Base-by-base conservation (phyloP, 2,329 filamentous ascomycete genomes). In the Orbilia brochopaga region DNA sequence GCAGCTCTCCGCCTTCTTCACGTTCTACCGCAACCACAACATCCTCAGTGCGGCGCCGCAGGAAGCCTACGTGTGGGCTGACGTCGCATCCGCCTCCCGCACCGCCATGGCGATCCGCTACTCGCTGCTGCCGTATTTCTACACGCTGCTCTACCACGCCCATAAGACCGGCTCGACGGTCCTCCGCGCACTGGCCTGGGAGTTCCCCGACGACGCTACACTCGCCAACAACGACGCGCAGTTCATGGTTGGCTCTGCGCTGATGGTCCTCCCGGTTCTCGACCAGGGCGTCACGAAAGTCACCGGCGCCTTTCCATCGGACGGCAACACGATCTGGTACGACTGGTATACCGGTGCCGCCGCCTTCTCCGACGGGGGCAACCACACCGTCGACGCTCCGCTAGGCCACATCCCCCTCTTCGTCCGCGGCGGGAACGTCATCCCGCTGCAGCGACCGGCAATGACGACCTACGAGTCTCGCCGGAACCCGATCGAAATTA, bases 1-100 rank as follows among this genome's bases (percentile, higher is more conserved):
- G 87, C 86, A 88, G 76, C 81, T 90, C 1, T 85, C 83, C 0
- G 88, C 88, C 10, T 91, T 91, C 82, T 90, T 90, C 80, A 87
- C 88, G 5, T 91, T 91, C 80, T 91, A 90, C 80, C 83, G 89
- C 24, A 91, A 91, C 79, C 89, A 92, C 81, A 91, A 91, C 76
- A 81, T 81, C 2, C 80, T 89, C 1, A 83, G 82, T 0, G 84
- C 86, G 10, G 82, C 82, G 56, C 78, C 84, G 0, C 90, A 92
- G 77, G 90, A 92, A 78, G 88, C 89, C 0, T 92, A 90, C 76
- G 77, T 83, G 15, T 92, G 89, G 89, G 81, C 81, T 1, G 84
- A 83, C 0, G 89, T 91, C 0, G 83, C 84, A 1, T 83, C 86
- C 2, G 88, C 89, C 0, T 83, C 84, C n/a, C 85, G 84, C 73